phyloP scores from a whole-genome alignment of 495 filamentous ascomycete genomes.

The Aspergillus panamensis region DNA sequence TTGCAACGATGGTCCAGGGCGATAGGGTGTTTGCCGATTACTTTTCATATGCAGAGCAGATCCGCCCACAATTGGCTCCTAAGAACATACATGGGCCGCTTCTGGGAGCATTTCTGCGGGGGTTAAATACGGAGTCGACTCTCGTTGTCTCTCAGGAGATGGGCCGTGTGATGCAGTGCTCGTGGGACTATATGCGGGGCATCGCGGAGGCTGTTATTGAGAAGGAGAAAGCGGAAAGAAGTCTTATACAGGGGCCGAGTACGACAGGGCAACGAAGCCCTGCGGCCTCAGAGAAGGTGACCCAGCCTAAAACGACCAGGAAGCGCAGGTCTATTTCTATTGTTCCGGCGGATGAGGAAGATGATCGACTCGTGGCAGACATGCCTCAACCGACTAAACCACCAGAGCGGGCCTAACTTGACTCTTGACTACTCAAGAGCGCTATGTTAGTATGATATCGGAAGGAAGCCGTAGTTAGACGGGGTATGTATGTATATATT shows the following conservation, averaged over 20 bases:
- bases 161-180: constrained; percentile 19
- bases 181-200: constrained; percentile 23
- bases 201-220: constrained; percentile 1
- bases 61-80: constrained; percentile 8
- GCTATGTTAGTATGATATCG: no score
- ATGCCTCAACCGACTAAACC: neutral
- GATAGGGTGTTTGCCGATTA: constrained; percentile 23
- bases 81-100: neutral
- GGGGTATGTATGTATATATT: constrained; percentile 12
- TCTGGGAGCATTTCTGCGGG: constrained; percentile 27
- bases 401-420: no score
- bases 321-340: constrained; percentile 24
- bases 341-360: constrained; percentile 24
- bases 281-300: neutral
- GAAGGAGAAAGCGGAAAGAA: neutral
- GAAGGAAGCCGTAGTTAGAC: no score
- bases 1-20: constrained; percentile 8
- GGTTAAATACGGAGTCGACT: constrained; percentile 18
- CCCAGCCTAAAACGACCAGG: neutral
- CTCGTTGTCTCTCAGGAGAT: constrained; percentile 19
- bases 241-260: no score
- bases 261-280: neutral
- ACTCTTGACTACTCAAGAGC: no score
- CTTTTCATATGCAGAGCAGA: constrained; percentile 16
- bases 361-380: constrained; percentile 8